Base-by-base conservation (phyloP, 129 eudicot species). In the Escallonia rubra region DNA sequence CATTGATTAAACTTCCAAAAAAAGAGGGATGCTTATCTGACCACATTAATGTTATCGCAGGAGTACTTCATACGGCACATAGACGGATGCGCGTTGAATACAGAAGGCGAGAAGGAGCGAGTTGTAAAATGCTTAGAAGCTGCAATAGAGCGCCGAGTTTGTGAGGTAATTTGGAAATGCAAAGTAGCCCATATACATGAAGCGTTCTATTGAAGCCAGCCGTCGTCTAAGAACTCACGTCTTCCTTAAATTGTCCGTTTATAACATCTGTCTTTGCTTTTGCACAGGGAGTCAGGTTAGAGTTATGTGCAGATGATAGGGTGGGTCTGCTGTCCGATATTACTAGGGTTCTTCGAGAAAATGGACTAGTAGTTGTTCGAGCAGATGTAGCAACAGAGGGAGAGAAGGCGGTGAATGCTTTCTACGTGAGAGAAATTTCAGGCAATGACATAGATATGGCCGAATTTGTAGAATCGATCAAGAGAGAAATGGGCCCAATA, bases 251-350 rank as follows among this genome's bases (percentile, higher is more conserved):
- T 23, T 1, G 34, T 23, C 34, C 1, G 34, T 0, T 23, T 23
- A 23, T 23, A 23, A 23, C 34, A 23, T 23, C 34, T 23, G 34
- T 23, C 34, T 65, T 60, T 60, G 7, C 14, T 39, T 7, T 23
- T 69, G 63, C 55, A 67, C 78, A 89, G 96, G 96, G 96, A 8
- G 79, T 82, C 8, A 72, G 86, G 50, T 57, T 89, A 74, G 92
- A 89, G 64, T 43, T 89, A 34, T 76, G 86, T 57, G 92, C 92
- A 43, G 67, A 76, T n/a, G 79, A 80, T 71, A 74, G 96, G 73
- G 85, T 85, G 59, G 96, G 96, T n/a, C 55, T 89, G 84, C 89
- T 89, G 9, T 89, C 96, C 6, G 92, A 89, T 72, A 83, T 89
- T 71, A 89, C 92, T 5, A 47, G 96, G 58, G 86, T 85, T 63